Conservation (phyloP, 441 rosid species). For the Gossypium trilobum region DNA sequence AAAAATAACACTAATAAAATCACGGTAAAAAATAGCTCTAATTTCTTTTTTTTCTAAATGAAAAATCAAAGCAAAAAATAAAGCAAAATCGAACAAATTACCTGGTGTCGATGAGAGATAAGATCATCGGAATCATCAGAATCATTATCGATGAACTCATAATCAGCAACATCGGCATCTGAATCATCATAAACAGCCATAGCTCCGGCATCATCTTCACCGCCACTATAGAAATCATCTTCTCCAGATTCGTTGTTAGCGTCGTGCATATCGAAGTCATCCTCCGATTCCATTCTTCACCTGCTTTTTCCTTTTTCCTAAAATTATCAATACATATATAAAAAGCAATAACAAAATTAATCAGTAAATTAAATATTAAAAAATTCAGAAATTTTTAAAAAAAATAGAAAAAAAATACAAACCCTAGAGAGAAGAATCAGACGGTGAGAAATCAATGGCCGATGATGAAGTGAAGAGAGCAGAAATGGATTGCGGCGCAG, state of each 20-base stretch:
- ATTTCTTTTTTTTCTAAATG: not conserved
- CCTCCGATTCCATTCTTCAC: conserved; percentile 45
- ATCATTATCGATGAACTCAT: conserved; percentile 61
- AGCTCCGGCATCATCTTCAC: conserved; percentile 34
- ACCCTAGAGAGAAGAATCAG: conserved; percentile 4
- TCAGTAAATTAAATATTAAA: not conserved
- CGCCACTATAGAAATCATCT: conserved; percentile 77
- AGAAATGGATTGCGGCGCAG: too few relatives aligned
- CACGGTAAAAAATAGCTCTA: not conserved
- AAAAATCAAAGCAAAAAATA: not conserved
- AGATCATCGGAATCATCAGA: conserved; percentile 67
- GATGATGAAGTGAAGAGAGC: too few relatives aligned
- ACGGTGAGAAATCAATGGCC: not conserved
- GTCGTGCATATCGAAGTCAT: conserved; percentile 50
- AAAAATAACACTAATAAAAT: not conserved
- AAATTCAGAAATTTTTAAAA: not conserved
- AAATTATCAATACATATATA: not conserved
- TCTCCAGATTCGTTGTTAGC: conserved; percentile 45
- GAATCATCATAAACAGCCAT: conserved; percentile 25
- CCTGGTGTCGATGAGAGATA: conserved; percentile 63
- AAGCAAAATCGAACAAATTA: conserved; percentile 9
- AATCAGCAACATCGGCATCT: conserved; percentile 53
- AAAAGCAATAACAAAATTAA: not conserved
- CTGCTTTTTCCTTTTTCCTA: not conserved
- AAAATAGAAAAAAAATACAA: not conserved